Conservation (phyloP, 2,329 filamentous ascomycete species). For the Botryotinia calthae region DNA sequence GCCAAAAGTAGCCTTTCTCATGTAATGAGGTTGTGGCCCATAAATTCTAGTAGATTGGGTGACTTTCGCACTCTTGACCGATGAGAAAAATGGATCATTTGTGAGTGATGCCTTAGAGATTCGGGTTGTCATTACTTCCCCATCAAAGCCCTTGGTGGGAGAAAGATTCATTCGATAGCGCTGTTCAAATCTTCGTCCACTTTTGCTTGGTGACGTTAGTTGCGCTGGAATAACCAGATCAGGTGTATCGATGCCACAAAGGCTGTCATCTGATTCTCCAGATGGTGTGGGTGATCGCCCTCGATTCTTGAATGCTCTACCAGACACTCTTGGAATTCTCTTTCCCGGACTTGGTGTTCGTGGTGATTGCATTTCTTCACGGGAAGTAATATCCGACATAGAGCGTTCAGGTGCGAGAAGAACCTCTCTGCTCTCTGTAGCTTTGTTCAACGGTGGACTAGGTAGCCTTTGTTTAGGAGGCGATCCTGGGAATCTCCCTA, state of each 20-base stretch:
- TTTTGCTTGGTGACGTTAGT: constrained; percentile 33
- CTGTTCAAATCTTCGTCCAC: constrained; percentile 18
- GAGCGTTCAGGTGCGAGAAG: constrained; percentile 22
- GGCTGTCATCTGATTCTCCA: constrained; percentile 30
- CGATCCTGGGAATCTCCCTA: constrained; percentile 16
- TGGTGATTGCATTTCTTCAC: constrained; percentile 24
- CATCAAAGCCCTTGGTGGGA: constrained; percentile 22
- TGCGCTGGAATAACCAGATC: constrained; percentile 29
- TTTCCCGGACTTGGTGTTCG: constrained; percentile 29
- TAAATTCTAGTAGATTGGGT: constrained; percentile 19
- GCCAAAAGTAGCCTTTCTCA: constrained; percentile 34
- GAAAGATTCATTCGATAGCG: constrained; percentile 24
- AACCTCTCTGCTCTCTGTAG: constrained; percentile 28
- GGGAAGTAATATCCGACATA: constrained; percentile 27
- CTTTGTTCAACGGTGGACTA: constrained; percentile 24
- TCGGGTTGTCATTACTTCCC: neutral
- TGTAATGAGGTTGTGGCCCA: constrained; percentile 28
- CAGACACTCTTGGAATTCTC: constrained; percentile 13
- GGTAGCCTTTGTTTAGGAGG: constrained; percentile 31
- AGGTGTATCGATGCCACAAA: constrained; percentile 26
- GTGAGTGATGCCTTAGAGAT: neutral
- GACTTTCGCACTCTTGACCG: constrained; percentile 27
- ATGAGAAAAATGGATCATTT: constrained; percentile 32
- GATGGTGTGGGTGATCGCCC: constrained; percentile 26
- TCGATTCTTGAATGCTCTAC: constrained; percentile 9